Evolutionary conservation across 2,329 filamentous ascomycete genomes (phyloP).

Genomic region (Xylariaceae sp.): DNA sequence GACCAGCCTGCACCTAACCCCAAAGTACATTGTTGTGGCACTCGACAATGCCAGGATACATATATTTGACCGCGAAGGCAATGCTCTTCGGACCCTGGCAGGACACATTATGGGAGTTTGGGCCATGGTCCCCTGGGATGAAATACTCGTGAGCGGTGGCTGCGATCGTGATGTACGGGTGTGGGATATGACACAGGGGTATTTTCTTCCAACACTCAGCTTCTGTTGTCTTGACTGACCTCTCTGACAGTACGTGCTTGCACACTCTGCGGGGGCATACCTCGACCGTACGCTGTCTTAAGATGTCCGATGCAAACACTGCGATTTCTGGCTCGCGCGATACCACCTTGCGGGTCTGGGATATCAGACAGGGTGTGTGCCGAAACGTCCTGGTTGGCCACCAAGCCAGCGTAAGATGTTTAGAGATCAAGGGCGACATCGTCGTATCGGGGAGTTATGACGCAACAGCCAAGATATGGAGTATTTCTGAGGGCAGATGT

Average conservation of each 20-base stretch:
- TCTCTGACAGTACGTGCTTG: conserved; percentile 57
- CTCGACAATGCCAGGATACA: conserved; percentile 98
- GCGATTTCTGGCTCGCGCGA: conserved; percentile 95
- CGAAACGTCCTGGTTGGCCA: conserved; percentile 89
- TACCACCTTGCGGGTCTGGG: conserved; percentile 91
- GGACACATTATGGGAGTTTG: conserved; percentile 99
- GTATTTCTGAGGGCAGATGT: conserved; percentile 90
- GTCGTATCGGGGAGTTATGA: conserved; percentile 99
- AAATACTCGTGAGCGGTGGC: conserved; percentile 88
- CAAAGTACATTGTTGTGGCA: conserved; percentile 95
- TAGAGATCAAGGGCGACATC: conserved; percentile 93
- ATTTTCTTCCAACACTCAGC: conserved; percentile 31
- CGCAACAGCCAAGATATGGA: conserved; percentile 95
- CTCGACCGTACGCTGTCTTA: conserved; percentile 90
- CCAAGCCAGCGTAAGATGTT: conserved; percentile 87
- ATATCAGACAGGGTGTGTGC: conserved; percentile 80
- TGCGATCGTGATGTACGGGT: conserved; percentile 95
- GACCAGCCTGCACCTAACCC: conserved; percentile 86
- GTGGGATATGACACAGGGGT: conserved; percentile 94
- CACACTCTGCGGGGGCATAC: conserved; percentile 90
- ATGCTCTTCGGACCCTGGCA: conserved; percentile 79
- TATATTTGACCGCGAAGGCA: conserved; percentile 88
- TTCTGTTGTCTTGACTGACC: not conserved
- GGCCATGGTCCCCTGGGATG: conserved; percentile 98
- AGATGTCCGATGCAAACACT: conserved; percentile 91